These are phyloP conservation scores for Haplographium delicatum DNA, from an alignment of 495 filamentous ascomycete species.

Conservation along the genomic window DNA sequence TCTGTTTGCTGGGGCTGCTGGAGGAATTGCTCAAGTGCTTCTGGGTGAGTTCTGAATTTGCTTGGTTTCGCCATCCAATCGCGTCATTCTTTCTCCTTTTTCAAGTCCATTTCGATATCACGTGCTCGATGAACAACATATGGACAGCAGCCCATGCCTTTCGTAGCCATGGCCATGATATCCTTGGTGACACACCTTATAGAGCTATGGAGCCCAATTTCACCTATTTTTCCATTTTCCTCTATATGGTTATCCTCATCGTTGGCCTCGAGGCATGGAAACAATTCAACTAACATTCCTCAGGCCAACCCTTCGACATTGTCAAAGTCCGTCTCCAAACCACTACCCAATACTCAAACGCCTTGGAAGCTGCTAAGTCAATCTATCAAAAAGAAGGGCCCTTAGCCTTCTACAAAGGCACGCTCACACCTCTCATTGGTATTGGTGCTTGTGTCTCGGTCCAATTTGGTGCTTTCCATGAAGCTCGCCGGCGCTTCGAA, in stretches of 20 bases:
- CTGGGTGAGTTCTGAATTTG: slow-evolving; percentile 63
- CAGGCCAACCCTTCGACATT: slow-evolving; percentile 98
- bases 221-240: neutral
- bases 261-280: neutral
- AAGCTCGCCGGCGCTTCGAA: slow-evolving; percentile 81
- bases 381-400: slow-evolving; percentile 88
- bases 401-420: slow-evolving; percentile 95
- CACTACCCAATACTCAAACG: slow-evolving; percentile 69
- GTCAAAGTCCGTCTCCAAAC: slow-evolving; percentile 98
- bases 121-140: slow-evolving; percentile 10
- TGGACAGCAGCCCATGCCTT: too few species aligned
- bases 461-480: slow-evolving; percentile 97
- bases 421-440: slow-evolving; percentile 89
- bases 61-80: neutral
- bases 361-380: slow-evolving; percentile 69
- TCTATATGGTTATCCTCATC: neutral
- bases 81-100: slow-evolving; percentile 1
- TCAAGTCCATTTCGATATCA: slow-evolving; percentile 7
- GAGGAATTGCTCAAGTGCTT: slow-evolving; percentile 90
- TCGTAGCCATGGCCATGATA: too few species aligned
- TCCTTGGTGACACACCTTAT: too few species aligned
- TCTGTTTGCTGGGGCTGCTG: slow-evolving; percentile 81
- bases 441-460: slow-evolving; percentile 97
- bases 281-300: slow-evolving; percentile 13
- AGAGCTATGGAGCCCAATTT: too few species aligned